These are phyloP conservation scores for Chrysoporthe austroafricana DNA, from an alignment of 2,329 filamentous ascomycete genomes.

Conservation along the genomic window DNA sequence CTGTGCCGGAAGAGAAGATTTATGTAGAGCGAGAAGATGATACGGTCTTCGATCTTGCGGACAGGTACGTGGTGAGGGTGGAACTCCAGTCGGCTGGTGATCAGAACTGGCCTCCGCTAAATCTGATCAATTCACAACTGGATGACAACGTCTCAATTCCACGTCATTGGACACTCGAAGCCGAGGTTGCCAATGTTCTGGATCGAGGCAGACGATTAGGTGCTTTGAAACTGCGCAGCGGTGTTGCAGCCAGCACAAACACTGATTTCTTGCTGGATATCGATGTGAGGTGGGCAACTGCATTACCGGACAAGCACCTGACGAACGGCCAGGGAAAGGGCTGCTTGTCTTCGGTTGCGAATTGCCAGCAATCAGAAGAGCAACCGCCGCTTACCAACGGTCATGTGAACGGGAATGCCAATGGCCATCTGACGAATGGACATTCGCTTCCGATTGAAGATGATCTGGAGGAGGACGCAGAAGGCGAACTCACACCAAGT, in stretches of 20 bases:
- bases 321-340: conserved; percentile 43
- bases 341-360: conserved; percentile 50
- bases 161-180: conserved; percentile 45
- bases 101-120: conserved; percentile 56
- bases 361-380: conserved; percentile 43
- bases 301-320: conserved; percentile 41
- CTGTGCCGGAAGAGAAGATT: conserved; percentile 56
- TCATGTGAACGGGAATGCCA: conserved; percentile 37
- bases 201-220: conserved; percentile 41
- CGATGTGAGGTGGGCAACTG: conserved; percentile 51
- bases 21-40: conserved; percentile 53
- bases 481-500: conserved; percentile 55
- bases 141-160: conserved; percentile 34
- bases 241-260: conserved; percentile 34
- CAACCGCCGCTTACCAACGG: conserved; percentile 39
- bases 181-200: conserved; percentile 47
- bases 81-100: conserved; percentile 57
- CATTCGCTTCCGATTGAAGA: conserved; percentile 34
- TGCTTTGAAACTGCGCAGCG: conserved; percentile 42
- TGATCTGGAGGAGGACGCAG: conserved; percentile 49
- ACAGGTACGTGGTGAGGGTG: conserved; percentile 54
- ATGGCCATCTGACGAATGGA: conserved; percentile 31
- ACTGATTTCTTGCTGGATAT: conserved; percentile 55
- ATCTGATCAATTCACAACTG: conserved; percentile 39
- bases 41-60: conserved; percentile 50